Evolutionary conservation across 192 early-diverging fungal species (phyloP), one percentile per base, ranked within the genome.

Genomic region (Coemansia sp.): DNA sequence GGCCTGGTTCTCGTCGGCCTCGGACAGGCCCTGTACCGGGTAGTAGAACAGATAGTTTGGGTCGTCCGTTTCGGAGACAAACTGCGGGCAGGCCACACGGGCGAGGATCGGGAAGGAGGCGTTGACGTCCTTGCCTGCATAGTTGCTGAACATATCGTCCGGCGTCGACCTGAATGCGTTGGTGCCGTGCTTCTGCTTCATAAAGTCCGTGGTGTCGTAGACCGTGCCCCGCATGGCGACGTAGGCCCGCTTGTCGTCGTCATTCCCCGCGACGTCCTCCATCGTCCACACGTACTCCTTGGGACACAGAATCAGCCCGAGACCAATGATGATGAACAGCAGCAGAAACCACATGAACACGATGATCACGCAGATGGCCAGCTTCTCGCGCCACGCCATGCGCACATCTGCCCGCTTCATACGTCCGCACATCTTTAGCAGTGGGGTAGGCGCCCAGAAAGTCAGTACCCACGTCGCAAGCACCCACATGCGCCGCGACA

Each of bases 381-480:
- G 66, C 64, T 97, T 97, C 67, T 97, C 94, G 37, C 93, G 76
- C 90, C 90, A 96, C 7, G 93, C 93, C 90, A 92, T 92, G 35
- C 81, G 88, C 41, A 96, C 82, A 67, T 96, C 91, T 19, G 85
- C 78, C 14, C 91, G 83, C 54, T 83, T 89, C 89, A 96, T 90
- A 13, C 56, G 54, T 1, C 64, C 64, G 25, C 56, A 60, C 22
- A 53, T 7, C 20, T 20, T 38, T 12, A 67, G 28, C 4, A 60
- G 23, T 17, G 64, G 64, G 23, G 64, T 51, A 5, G 64, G 64
- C 16, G 60, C 41, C 46, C 64, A 67, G 26, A 28, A 67, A 3
- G 64, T 67, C 46, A 67, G 38, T 37, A 54, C 26, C 64, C 64
- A 67, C 3, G 64, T 54, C 38, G 46, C 11, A 5, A 37, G 18